Evolutionary conservation across 768 basidiomycete species (phyloP).

Genomic region (Rhodotorula babjevae): DNA sequence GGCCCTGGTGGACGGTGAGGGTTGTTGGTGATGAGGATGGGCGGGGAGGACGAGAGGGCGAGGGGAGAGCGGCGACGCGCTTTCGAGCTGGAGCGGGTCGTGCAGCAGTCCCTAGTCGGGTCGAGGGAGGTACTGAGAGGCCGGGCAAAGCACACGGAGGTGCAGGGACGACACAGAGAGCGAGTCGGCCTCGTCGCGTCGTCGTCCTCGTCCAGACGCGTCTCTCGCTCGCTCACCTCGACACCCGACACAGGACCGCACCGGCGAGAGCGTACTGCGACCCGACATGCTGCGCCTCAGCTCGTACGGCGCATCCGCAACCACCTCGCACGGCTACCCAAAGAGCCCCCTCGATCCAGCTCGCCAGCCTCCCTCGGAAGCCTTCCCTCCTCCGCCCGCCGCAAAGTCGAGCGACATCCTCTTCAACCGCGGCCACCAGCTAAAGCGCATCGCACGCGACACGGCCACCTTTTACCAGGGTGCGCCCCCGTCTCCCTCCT

Average conservation of each 20-base stretch:
- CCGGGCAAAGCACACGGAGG: too few species aligned
- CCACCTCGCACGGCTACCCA: slow-evolving; percentile 23
- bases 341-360: slow-evolving; percentile 10
- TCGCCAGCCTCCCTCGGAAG: background rate
- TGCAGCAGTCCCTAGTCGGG: too few species aligned
- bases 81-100: background rate
- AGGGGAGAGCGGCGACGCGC: background rate
- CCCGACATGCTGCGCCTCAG: slow-evolving; percentile 12
- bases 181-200: too few species aligned
- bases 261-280: too few species aligned
- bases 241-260: background rate
- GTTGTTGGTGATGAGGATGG: too few species aligned
- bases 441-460: slow-evolving; percentile 24
- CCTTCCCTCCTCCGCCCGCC: slow-evolving; percentile 15
- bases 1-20: too few species aligned
- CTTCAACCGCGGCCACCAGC: slow-evolving; percentile 21
- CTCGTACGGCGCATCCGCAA: background rate
- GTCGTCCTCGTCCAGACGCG: too few species aligned
- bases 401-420: slow-evolving; percentile 25
- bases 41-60: too few species aligned
- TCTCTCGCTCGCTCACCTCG: background rate
- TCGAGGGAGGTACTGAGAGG: too few species aligned
- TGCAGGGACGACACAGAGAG: too few species aligned
- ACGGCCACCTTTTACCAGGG: slow-evolving; percentile 19
- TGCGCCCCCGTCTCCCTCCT: background rate